Percentiles rank a stretch among this genome's conserved stretches.
These are phyloP conservation scores for Coprinellus micaceus DNA, from an alignment of 768 basidiomycete species.

Conservation along the genomic window DNA sequence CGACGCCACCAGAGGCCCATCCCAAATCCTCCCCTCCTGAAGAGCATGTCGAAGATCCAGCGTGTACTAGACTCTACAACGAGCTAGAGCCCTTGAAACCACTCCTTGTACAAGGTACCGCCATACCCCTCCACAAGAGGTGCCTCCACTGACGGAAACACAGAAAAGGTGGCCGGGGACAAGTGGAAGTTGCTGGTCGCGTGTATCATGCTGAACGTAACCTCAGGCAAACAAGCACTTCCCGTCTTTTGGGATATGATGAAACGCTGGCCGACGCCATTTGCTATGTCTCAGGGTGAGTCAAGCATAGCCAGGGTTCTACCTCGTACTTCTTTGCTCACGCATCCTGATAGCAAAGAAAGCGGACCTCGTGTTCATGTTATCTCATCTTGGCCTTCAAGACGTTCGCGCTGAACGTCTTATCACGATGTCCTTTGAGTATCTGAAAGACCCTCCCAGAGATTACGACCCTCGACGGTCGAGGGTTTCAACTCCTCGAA, in stretches of 20 bases:
- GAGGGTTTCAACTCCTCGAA: slow-evolving; percentile 14
- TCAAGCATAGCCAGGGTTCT: too few relatives aligned
- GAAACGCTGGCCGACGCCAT: slow-evolving; percentile 54
- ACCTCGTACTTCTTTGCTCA: too few relatives aligned
- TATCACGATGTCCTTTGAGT: slow-evolving; percentile 48
- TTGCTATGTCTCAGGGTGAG: slow-evolving; percentile 51
- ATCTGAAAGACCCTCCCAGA: slow-evolving; percentile 43
- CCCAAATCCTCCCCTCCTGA: too few relatives aligned
- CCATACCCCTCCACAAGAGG: too few relatives aligned
- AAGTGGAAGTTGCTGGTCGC: slow-evolving; percentile 72
- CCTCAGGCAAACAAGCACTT: slow-evolving; percentile 57
- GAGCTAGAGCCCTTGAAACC: too few relatives aligned
- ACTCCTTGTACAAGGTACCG: too few relatives aligned
- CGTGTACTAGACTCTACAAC: too few relatives aligned
- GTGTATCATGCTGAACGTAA: slow-evolving; percentile 67
- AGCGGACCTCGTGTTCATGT: slow-evolving; percentile 38
- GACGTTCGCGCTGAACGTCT: slow-evolving; percentile 55
- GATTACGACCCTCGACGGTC: slow-evolving; percentile 30
- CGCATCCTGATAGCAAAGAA: slow-evolving; percentile 34
- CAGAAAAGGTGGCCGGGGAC: slow-evolving; percentile 49
- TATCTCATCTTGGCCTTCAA: slow-evolving; percentile 58
- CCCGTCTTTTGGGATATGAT: slow-evolving; percentile 63
- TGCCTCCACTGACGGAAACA: slow-evolving; percentile 2
- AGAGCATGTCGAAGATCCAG: too few relatives aligned
- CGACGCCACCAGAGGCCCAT: too few relatives aligned